Evolutionary conservation across 106 monocot genomes (phyloP), one percentile per base, ranked within the genome.

Genomic region (Dioscorea alata): DNA sequence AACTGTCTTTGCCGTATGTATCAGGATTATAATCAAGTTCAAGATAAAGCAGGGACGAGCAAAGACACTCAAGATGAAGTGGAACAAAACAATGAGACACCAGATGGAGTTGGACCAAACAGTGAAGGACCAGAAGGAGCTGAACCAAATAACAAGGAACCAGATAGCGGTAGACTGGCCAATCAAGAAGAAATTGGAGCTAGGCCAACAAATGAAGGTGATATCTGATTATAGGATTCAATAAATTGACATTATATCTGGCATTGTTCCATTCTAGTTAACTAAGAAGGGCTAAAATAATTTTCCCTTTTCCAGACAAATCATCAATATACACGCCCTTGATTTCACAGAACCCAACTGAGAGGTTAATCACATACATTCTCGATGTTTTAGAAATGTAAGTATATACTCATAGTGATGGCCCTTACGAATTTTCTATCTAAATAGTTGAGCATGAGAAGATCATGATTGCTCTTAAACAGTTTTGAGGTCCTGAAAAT

Each of bases 371-470:
- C 64, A 71, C 63, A 15, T 75, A 76, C 20, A 72, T 83, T 59
- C 75, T 83, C 64, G 83, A 83, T 59, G 57, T 75, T 25, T 50
- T 83, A 49, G 83, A 83, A 49, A 25, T 83, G 83, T 83, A 83
- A 79, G 75, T 67, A 69, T 61, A 23, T 61, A n/a, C 10, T 42
- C 42, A 42, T 42, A 42, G 10, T 5, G 5, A 42, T 42, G 42
- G 4, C 42, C 42, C 42, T 42, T 42, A 42, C 6, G 42, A 42
- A 61, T 61, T 56, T n/a, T 56, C 54, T 56, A 4, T 18, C 54
- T 56, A 56, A 6, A 56, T 56, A 56, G 16, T 5, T 4, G 0
- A 56, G 2, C 15, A 9, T 56, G 54, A 56, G 54, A 18, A 9
- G 54, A 56, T 0, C 4, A 4, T 56, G 19, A 56, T 56, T 56